Conservation (phyloP, 2,329 filamentous ascomycete genomes). For the Phialophora verrucosa region DNA sequence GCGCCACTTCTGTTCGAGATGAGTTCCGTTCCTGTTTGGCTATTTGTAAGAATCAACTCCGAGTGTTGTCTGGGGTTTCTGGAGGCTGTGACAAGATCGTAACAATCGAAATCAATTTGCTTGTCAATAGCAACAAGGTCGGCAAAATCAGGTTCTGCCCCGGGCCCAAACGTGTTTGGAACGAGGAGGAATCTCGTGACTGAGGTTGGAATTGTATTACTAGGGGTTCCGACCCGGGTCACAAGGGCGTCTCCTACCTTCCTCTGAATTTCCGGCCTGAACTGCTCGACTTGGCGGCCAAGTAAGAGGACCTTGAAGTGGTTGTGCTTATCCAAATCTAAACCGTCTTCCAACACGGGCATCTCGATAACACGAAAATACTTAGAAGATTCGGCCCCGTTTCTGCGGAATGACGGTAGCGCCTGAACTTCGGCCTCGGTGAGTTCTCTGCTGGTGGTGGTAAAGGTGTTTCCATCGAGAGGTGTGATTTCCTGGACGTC, state of each 20-base stretch:
- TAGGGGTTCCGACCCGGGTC: conserved; percentile 46
- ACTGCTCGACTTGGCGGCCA: conserved; percentile 31
- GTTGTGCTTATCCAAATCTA: conserved; percentile 25
- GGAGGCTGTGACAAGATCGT: conserved; percentile 36
- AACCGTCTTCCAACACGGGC: conserved; percentile 39
- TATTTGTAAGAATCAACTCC: conserved; percentile 41
- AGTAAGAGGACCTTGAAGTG: conserved; percentile 34
- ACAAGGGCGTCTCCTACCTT: conserved; percentile 57
- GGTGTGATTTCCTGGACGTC: neutral
- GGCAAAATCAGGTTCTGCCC: conserved; percentile 53
- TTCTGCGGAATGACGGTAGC: neutral
- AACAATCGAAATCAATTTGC: conserved; percentile 57
- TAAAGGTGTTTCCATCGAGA: neutral
- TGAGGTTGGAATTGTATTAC: conserved; percentile 46
- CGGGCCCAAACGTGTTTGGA: conserved; percentile 54
- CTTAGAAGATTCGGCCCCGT: neutral
- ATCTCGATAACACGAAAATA: conserved; percentile 36
- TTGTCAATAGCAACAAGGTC: conserved; percentile 52
- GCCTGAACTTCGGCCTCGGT: conserved; percentile 37
- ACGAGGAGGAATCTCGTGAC: conserved; percentile 56
- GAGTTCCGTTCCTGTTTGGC: conserved; percentile 40
- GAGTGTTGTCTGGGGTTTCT: conserved; percentile 37
- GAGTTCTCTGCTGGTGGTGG: conserved; percentile 15
- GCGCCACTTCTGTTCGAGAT: conserved; percentile 47
- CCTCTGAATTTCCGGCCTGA: conserved; percentile 41